Evolutionary conservation across 164 flowering plant species (phyloP), one percentile per base, ranked within the genome.

Genomic region (Liriodendron chinense): DNA sequence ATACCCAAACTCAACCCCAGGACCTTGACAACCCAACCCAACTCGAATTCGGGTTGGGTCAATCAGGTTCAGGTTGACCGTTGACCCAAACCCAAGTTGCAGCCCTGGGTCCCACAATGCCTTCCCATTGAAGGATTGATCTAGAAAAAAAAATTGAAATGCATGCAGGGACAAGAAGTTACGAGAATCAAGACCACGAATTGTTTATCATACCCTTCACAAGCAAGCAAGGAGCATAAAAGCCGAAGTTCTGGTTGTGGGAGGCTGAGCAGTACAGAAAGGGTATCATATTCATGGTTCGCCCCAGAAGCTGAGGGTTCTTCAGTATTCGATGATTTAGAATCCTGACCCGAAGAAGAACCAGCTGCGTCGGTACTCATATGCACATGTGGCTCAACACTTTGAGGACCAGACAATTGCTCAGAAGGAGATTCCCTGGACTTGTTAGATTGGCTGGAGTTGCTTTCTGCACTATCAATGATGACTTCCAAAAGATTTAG

Each of bases 181-280:
- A 64, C 21, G 12, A 21, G 25, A 64, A 9, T 9, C 10, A 9
- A 34, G 43, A 34, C 43, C 43, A 34, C 43, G 4, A 34, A 34
- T 34, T 5, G 43, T 34, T 34, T 1, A 47, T 13, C 86, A 71
- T 89, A 96, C 99, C 99, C 97, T 79, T 96, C 99, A 26, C 86
- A 87, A 61, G 97, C 98, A 78, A 96, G 97, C 82, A 96, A 83
- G 75, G 99, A 96, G 83, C 98, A 93, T 23, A 96, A 82, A 63
- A 92, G 92, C 26, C 92, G 87, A 74, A 96, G 94, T 76, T 96
- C 99, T 28, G 85, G 68, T 68, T 87, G 86, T 66, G 98, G 98
- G 49, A 96, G 84, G 69, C 86, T 83, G 50, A 73, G 80, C 57
- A 93, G 78, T 64, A 89, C 84, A 81, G 28, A 72, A 61, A 72